Evolutionary conservation across 2,329 filamentous ascomycete species (phyloP).

Genomic region (Amylocarpus encephaloides): DNA sequence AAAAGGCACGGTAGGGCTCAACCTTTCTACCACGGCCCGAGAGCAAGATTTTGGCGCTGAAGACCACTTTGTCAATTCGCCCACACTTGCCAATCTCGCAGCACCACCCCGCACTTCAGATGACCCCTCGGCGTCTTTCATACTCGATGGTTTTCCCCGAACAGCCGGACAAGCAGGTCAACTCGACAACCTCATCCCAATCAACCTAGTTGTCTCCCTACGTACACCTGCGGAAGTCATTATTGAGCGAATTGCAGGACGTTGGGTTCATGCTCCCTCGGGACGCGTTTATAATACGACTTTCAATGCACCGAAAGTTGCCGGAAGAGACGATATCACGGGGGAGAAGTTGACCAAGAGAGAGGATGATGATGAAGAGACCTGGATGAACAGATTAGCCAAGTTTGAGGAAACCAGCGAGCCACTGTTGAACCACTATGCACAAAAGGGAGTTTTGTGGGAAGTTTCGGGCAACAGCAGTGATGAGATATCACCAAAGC

Average conservation of each 20-base stretch:
- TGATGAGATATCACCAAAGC: constrained; percentile 90
- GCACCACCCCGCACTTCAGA: constrained; percentile 48
- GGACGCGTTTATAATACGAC: constrained; percentile 92
- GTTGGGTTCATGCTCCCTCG: constrained; percentile 89
- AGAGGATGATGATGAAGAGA: constrained; percentile 78
- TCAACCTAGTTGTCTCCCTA: constrained; percentile 87
- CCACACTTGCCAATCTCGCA: constrained; percentile 32
- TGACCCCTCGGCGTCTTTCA: constrained; percentile 76
- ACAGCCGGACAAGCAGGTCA: constrained; percentile 73
- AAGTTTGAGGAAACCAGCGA: constrained; percentile 85
- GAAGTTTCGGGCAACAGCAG: constrained; percentile 84
- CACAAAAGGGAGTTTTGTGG: constrained; percentile 74
- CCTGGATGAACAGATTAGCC: constrained; percentile 72
- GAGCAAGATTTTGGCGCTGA: constrained; percentile 27
- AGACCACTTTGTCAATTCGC: constrained; percentile 26
- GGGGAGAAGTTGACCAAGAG: constrained; percentile 79
- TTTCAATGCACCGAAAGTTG: constrained; percentile 78
- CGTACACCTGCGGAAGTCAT: constrained; percentile 82
- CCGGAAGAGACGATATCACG: constrained; percentile 82
- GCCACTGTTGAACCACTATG: constrained; percentile 84
- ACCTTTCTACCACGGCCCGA: constrained; percentile 33
- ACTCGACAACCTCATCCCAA: constrained; percentile 77
- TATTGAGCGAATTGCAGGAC: constrained; percentile 79
- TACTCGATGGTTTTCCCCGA: constrained; percentile 93
- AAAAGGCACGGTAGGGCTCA: constrained; percentile 34